A percentile compares a stretch with the other conserved stretches of the same genome.
These are phyloP conservation scores for Vachellia collinsii DNA, from an alignment of 306 rosid genomes.

Conservation along the genomic window DNA sequence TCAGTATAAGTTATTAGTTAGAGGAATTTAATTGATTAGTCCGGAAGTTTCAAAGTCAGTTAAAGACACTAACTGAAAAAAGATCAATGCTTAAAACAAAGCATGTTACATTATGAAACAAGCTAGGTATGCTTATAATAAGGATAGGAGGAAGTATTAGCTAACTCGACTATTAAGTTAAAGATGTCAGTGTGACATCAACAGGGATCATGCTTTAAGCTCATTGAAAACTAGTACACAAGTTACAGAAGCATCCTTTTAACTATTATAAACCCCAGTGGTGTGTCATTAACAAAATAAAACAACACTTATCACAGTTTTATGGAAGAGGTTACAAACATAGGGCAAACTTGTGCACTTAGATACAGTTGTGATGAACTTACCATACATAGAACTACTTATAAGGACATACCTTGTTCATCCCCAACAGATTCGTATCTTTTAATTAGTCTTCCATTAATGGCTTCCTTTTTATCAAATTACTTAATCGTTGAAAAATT, in stretches of 20 bases:
- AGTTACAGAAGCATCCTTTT: slow-evolving; percentile 17
- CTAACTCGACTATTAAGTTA: not conserved
- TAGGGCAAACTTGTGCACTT: not conserved
- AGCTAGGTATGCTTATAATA: too few relatives aligned
- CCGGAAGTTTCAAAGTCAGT: too few relatives aligned
- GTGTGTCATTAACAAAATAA: not conserved
- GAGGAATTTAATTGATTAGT: too few relatives aligned
- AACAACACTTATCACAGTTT: not conserved
- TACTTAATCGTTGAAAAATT: not conserved
- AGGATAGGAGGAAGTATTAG: too few relatives aligned
- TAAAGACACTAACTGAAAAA: too few relatives aligned
- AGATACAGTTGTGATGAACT: not conserved
- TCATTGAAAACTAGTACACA: slow-evolving; percentile 17
- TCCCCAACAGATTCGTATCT: not conserved
- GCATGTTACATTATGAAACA: too few relatives aligned
- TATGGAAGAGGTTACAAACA: not conserved
- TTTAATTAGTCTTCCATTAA: not conserved
- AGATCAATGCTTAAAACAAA: too few relatives aligned
- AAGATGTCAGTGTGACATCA: not conserved
- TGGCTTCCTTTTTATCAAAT: not conserved
- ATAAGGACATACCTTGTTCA: not conserved
- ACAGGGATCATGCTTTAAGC: not conserved
- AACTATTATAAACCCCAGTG: not conserved
- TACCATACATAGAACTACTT: slow-evolving; percentile 15
- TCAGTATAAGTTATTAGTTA: too few relatives aligned